Conservation (phyloP, 2,329 filamentous ascomycete species). For the Stagonosporopsis vannaccii region DNA sequence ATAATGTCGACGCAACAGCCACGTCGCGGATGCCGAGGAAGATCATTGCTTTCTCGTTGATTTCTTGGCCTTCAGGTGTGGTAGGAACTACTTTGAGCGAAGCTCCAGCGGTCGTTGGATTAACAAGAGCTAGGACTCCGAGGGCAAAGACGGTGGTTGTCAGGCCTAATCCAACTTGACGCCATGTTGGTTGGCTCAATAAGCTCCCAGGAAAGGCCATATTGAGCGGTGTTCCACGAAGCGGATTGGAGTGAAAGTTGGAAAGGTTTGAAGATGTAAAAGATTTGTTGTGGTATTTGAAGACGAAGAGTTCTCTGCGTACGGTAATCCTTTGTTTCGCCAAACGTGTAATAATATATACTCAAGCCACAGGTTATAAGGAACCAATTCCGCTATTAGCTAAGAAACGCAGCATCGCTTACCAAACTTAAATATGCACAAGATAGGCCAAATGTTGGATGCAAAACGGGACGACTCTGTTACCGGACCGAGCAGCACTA, state of each 20-base stretch:
- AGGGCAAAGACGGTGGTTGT: constrained; percentile 14
- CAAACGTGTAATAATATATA: too few species aligned
- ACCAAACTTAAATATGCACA: too few species aligned
- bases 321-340: too few species aligned
- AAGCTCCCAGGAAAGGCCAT: background rate
- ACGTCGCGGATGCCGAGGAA: constrained; percentile 22
- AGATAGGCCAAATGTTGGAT: too few species aligned
- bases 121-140: constrained; percentile 1
- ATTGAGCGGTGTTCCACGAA: background rate
- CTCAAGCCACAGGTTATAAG: too few species aligned
- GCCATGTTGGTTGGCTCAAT: constrained; percentile 7
- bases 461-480: too few species aligned
- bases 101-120: background rate
- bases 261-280: background rate
- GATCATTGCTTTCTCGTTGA: constrained; percentile 13
- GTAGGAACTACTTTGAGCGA: constrained; percentile 7
- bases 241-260: background rate
- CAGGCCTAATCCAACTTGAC: constrained; percentile 13
- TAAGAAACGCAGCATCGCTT: too few species aligned
- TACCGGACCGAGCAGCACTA: too few species aligned
- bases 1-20: constrained; percentile 1
- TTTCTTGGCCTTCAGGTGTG: constrained; percentile 6
- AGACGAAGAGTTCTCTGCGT: too few species aligned
- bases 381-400: too few species aligned
- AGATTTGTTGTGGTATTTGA: background rate